Conservation (phyloP, 163 green algal species). For the Smithsoniella earleae region DNA sequence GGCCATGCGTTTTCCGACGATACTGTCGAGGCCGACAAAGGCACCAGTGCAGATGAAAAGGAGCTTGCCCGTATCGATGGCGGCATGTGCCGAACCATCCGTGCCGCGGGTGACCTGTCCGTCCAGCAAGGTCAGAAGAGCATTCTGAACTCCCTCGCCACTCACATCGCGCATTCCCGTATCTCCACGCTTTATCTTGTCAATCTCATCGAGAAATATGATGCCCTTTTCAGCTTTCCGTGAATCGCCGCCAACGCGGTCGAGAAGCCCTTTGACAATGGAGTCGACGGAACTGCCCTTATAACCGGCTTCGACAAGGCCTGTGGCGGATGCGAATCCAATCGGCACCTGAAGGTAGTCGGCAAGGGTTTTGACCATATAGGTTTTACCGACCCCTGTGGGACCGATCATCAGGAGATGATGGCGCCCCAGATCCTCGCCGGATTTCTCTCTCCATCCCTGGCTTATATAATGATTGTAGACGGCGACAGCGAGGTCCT, state of each 20-base stretch:
- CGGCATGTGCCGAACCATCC: too few species aligned
- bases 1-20: constrained; percentile 59
- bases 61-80: constrained; percentile 93
- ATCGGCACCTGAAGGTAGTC: too few species aligned
- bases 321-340: too few species aligned
- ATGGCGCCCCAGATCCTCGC: too few species aligned
- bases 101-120: constrained; percentile 33
- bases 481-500: too few species aligned
- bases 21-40: constrained; percentile 82
- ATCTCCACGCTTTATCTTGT: constrained; percentile 88
- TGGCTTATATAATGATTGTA: too few species aligned
- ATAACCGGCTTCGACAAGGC: constrained; percentile 95
- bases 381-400: too few species aligned
- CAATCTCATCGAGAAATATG: constrained; percentile 97
- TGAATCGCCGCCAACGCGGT: constrained; percentile 62
- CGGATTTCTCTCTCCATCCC: too few species aligned
- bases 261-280: constrained; percentile 86
- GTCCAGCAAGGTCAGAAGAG: constrained; percentile 79
- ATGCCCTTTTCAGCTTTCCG: constrained; percentile 81
- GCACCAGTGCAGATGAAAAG: constrained; percentile 94
- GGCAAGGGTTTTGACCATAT: too few species aligned
- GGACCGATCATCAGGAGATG: too few species aligned
- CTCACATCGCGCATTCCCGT: constrained; percentile 77
- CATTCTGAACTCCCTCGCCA: constrained; percentile 97
- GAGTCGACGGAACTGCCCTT: constrained; percentile 94